Base-by-base conservation (phyloP, 306 rosid genomes). In the Prunus armeniaca region DNA sequence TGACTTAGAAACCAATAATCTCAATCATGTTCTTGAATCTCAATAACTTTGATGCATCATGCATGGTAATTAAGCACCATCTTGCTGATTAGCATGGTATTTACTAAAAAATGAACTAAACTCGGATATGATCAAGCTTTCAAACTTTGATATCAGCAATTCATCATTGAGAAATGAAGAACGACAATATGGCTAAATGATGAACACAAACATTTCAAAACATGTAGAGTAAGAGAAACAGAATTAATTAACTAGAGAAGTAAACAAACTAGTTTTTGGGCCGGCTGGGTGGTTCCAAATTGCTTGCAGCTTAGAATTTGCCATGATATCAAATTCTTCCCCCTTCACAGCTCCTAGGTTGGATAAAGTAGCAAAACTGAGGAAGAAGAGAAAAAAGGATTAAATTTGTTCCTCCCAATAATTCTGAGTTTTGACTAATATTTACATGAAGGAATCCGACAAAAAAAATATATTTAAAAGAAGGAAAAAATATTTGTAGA, bases 211-310 rank as follows among this genome's bases (percentile, higher is more conserved):
- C 46, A 18, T 70, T 51, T 12, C 3, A 43, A 51, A 32, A n/a
- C 2, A 11, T 54, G 1, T 52, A 15, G 52, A 34, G 9, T 46
- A 17, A 46, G 52, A 0, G 41, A 34, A 34, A 34, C 41, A 68
- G 24, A 69, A 28, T 2, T 17, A 18, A 30, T 27, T 11, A 52
- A 52, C 18, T 30, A 18, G 8, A 19, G 12, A 66, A 66, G 71
- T n/a, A 45, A 60, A 61, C 69, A 22, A 25, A 73, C 77, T 73
- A 11, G 77, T 73, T 73, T 73, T 73, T 1, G 69, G 69, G 27
- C 77, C 77, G 3, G 77, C 76, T 4, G 76, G 76, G 76, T 72
- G 67, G 76, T 57, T 72, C 76, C 76, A 72, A 47, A 72, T 14
- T 18, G 76, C 76, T 56, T 24, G 43, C 38, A 72, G 55, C 67